Percentiles rank a stretch among this genome's conserved stretches.
These are phyloP conservation scores for Podospora sp. DNA, from an alignment of 495 filamentous ascomycete genomes.

Conservation along the genomic window DNA sequence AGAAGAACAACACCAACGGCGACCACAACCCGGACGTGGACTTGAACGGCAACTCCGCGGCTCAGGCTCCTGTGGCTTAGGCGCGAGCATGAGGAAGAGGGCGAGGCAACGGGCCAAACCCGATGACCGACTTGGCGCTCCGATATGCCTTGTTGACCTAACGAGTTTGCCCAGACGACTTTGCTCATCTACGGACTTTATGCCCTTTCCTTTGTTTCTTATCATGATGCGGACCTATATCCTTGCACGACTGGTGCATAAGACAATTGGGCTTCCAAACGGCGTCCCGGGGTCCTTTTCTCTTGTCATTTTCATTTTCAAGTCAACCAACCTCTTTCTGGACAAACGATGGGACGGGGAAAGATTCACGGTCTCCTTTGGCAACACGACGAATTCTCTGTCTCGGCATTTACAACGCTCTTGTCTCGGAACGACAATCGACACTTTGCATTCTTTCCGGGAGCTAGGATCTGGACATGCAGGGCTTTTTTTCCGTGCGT, in stretches of 20 bases:
- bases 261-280: conserved; percentile 6
- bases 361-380: conserved; percentile 10
- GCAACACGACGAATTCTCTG: conserved; percentile 4
- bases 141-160: too few species aligned
- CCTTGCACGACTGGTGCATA: conserved; percentile 13
- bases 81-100: background rate
- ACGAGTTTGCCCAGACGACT: too few species aligned
- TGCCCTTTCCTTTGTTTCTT: conserved; percentile 1
- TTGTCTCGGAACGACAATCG: conserved; percentile 7
- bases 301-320: conserved; percentile 10
- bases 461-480: conserved; percentile 1
- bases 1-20: conserved; percentile 55
- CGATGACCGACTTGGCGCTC: background rate
- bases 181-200: too few species aligned
- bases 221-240: conserved; percentile 6
- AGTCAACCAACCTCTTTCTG: conserved; percentile 8
- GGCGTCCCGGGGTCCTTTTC: conserved; percentile 21
- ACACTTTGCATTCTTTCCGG: conserved; percentile 1
- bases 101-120: background rate
- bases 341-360: conserved; percentile 16
- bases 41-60: conserved; percentile 29
- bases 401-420: conserved; percentile 3
- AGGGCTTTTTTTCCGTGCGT: conserved; percentile 7
- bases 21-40: conserved; percentile 44
- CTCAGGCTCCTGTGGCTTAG: conserved; percentile 40